phyloP scores from a whole-genome alignment of 768 basidiomycete species.

The Lentinula edodes region DNA sequence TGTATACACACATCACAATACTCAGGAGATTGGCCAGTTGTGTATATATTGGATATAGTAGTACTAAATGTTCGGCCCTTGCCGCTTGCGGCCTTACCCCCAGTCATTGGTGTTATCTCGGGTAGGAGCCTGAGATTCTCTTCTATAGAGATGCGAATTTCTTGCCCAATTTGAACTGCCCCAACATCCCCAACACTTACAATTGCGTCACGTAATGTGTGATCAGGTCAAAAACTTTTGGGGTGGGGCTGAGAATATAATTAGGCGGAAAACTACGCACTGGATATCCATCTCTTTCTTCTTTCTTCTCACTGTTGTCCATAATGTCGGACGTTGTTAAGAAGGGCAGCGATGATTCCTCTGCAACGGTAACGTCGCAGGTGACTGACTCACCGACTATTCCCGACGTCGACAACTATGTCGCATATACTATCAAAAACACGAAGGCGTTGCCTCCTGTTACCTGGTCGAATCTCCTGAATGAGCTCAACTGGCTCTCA shows the following conservation, averaged over 20 bases:
- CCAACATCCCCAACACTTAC: neutral
- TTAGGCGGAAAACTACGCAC: neutral
- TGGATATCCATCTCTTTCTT: neutral
- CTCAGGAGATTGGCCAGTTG: no score
- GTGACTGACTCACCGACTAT: conserved; percentile 25
- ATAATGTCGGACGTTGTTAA: conserved; percentile 6
- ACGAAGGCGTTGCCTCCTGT: conserved; percentile 47
- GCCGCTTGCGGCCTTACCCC: no score
- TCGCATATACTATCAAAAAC: conserved; percentile 44
- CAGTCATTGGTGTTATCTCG: no score
- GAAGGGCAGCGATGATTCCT: neutral
- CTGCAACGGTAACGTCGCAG: neutral
- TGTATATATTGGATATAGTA: no score
- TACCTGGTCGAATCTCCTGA: conserved; percentile 34
- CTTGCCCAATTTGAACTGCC: neutral
- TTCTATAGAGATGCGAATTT: neutral
- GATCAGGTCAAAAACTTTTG: neutral
- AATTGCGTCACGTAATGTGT: neutral
- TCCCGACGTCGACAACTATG: conserved; percentile 47
- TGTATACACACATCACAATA: no score
- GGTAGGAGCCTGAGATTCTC: neutral
- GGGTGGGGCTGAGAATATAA: neutral
- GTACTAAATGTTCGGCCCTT: no score
- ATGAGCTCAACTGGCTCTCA: conserved; percentile 55
- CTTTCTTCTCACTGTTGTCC: neutral